Evolutionary conservation across 176 grass and related monocot genomes (phyloP).

Genomic region (Paspalum vaginatum): DNA sequence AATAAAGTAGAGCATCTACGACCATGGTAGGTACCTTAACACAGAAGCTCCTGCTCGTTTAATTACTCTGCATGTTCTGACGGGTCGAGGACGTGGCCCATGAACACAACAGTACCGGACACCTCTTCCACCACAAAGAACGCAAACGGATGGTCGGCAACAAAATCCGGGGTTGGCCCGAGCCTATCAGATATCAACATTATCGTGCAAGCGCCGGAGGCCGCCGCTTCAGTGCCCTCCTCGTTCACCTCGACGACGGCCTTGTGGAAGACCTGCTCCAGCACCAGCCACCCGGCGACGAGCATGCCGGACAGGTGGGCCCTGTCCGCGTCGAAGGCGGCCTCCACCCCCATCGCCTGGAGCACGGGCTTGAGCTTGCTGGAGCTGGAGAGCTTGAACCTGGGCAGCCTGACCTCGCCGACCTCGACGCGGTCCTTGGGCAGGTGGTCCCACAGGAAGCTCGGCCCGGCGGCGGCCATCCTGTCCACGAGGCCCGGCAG

Average conservation of each 20-base stretch:
- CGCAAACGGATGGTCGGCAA: too few relatives aligned
- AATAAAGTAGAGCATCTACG: too few relatives aligned
- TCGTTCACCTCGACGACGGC: constrained; percentile 34
- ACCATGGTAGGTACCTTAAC: too few relatives aligned
- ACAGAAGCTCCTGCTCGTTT: too few relatives aligned
- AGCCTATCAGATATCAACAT: too few relatives aligned
- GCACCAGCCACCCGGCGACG: not conserved
- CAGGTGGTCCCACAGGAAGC: constrained; percentile 1
- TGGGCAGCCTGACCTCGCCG: constrained; percentile 22
- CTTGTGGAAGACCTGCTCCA: not conserved
- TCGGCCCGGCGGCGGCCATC: not conserved
- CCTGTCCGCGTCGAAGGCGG: not conserved
- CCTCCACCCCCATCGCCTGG: not conserved
- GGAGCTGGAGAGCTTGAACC: constrained; percentile 29
- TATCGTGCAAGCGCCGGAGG: not conserved
- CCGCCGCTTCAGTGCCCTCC: constrained; percentile 25
- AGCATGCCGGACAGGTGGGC: not conserved
- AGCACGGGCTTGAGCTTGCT: constrained; percentile 13
- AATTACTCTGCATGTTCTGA: too few relatives aligned
- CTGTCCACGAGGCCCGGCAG: not conserved
- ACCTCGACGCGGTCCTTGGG: not conserved
- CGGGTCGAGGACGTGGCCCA: too few relatives aligned
- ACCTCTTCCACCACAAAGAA: too few relatives aligned
- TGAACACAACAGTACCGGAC: too few relatives aligned
- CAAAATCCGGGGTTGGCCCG: too few relatives aligned